Base-by-base conservation (phyloP, 139 green algal species). In the Mychonastes homosphaera region DNA sequence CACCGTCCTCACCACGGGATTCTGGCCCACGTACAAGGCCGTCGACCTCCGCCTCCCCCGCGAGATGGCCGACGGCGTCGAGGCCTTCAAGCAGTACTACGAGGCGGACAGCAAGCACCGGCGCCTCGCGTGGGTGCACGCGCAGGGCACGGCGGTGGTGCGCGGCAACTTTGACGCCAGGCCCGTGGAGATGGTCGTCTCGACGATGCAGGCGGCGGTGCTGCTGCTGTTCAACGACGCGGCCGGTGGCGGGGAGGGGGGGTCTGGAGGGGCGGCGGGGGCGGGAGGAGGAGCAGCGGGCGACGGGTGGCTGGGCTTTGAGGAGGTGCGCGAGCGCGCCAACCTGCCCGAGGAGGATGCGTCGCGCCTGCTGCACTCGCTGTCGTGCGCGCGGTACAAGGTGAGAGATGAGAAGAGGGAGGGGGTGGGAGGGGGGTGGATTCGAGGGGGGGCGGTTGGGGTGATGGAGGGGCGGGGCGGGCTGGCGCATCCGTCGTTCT, bases 111-210 rank as follows among this genome's bases (percentile, higher is more conserved):
- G 57, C 29, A 87, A 88, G 65, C 81, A 92, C 67, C 72, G 92
- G 16, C 90, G 87, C 61, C 83, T 99, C 62, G 87, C 78, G 9
- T 99, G 93, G 93, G 88, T 93, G 58, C 95, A 94, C 75, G 76
- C 76, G n/a, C 70, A 95, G 53, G 93, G 93, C 36, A 87, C 53
- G 3, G 71, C 80, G 45, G 72, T 77, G 39, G 70, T 98, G 6
- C 87, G 81, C 56, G 91, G 70, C 54, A 84, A 82, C 62, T 98
- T 95, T 63, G 72, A 88, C 36, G 27, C 64, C 28, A 86, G 84
- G 65, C 65, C 80, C 26, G 91, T 95, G 44, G 92, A 97, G 74
- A 72, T 99, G 39, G 56, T 87, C 21, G 57, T 95, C 16, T 79
- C 64, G 39, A 94, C 91, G 30, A 79, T 90, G 56, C 75, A 78